Evolutionary conservation across 139 green algal genomes (phyloP), one percentile per base, ranked within the genome.

Genomic region (Chlamydomonas incerta): DNA sequence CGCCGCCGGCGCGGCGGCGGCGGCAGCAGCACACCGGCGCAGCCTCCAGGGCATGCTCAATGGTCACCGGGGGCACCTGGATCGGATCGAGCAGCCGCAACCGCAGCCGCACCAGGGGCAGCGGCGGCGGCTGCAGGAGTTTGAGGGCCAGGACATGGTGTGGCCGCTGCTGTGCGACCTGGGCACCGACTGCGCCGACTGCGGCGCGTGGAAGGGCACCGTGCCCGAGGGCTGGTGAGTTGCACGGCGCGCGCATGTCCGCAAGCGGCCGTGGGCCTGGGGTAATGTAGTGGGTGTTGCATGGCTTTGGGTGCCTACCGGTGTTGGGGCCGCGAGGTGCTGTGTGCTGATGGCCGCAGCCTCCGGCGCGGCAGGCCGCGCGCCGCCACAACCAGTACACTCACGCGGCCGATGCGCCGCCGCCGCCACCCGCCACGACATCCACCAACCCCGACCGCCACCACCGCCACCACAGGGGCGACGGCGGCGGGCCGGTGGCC

Each of bases 161-260:
- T 58, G 1, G 28, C 14, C 47, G 34, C 52, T 86, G 52, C 24
- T 83, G 2, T 90, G 87, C 31, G 87, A 90, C 68, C 75, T 90
- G 67, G 87, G 87, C 11, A 90, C 74, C 3, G 87, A 90, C 41
- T 90, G 87, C 74, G 31, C 11, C 34, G 87, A 90, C 74, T 90
- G 80, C 50, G 80, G 80, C 26, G 34, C 80, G 26, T 86, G 80
- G 80, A 26, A 65, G 11, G 80, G 68, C 52, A 72, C 79, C 28
- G 79, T 76, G 31, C 79, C 79, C 6, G 24, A 63, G 10, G 46
- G 31, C 23, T 85, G 79, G 79, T 85, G 46, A 17, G 33, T 28
- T 14, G n/a, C 4, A 14, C 4, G 28, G 63, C 29, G 28, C 6
- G 9, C 28, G 28, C 21, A n/a, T n/a, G n/a, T n/a, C n/a, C n/a